Evolutionary conservation across 345 rosid genomes (phyloP), one percentile per base, ranked within the genome.

Genomic region (Corchorus capsularis): DNA sequence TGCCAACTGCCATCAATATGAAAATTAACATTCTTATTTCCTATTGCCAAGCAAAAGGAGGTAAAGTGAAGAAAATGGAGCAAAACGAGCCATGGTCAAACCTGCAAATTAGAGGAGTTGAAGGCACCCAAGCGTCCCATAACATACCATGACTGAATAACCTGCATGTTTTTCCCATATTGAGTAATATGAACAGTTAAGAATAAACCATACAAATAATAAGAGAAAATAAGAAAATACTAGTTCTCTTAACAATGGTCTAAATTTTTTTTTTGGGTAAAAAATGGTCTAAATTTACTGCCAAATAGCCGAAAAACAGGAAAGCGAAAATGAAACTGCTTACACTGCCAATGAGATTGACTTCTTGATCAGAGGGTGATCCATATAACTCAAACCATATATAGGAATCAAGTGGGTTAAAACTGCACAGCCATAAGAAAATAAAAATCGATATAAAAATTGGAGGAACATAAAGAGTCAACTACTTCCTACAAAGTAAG

Each of bases 111-210:
- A 20, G 92, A 88, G 75, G 97, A 89, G 84, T 95, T 95, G 84
- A 93, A 95, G 81, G 94, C 93, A 55, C 99, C 99, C 75, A 93
- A 77, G 67, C 98, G 83, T 57, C 99, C 98, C 99, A 95, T 93
- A 77, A 93, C 93, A 85, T 95, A 93, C 98, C 98, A 93, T 32
- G 99, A 88, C 77, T 91, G 98, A 76, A 93, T 85, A 69, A 86
- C 91, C 99, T 95, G 94, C 81, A 79, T 5, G 53, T 14, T 57
- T 64, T 13, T 43, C 66, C 43, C 15, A 15, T 32, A 15, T n/a
- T 69, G 62, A 41, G 43, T 47, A 72, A 14, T 35, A 43, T 55
- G 5, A 20, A 57, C 8, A 20, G 53, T 41, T 72, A 15, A 14
- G 20, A 60, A 39, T 16, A 53, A 61, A 4, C 53, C 55, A 45